A percentile compares a stretch with the other conserved stretches of the same genome.
phyloP scores from a whole-genome alignment of 2,329 filamentous ascomycete genomes.

The Tolypocladium cylindrosporum region DNA sequence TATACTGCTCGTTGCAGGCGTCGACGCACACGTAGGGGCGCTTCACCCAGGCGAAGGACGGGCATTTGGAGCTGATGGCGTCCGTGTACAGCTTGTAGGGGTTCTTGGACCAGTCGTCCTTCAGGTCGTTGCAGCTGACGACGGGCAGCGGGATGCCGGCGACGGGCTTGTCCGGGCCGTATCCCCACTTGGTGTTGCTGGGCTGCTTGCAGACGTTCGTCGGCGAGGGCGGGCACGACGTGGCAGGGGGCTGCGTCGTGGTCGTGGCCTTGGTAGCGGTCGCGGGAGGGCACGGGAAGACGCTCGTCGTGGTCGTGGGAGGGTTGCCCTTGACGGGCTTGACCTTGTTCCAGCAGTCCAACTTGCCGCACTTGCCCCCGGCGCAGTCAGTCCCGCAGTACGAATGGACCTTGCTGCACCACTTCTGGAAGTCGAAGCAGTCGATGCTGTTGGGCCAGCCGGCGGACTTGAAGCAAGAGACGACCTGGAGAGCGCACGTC shows the following conservation, averaged over 20 bases:
- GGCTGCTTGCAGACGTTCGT: constrained; percentile 45
- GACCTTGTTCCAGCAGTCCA: constrained; percentile 29
- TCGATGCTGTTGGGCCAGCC: constrained; percentile 37
- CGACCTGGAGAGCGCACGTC: constrained; percentile 35
- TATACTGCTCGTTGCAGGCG: constrained; percentile 43
- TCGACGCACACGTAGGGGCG: constrained; percentile 34
- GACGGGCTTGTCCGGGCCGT: constrained; percentile 52
- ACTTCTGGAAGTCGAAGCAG: constrained; percentile 40
- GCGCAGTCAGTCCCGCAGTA: constrained; percentile 32
- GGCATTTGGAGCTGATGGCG: constrained; percentile 30
- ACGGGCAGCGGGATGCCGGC: constrained; percentile 41
- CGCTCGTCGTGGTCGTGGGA: constrained; percentile 23
- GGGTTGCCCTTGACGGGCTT: constrained; percentile 25
- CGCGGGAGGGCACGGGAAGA: constrained; percentile 20
- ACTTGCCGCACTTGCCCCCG: constrained; percentile 27
- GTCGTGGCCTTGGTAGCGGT: constrained; percentile 18
- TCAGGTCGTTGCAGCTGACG: constrained; percentile 44
- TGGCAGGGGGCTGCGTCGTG: constrained; percentile 17
- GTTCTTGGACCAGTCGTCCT: constrained; percentile 28
- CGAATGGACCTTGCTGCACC: constrained; percentile 34
- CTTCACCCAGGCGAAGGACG: constrained; percentile 28
- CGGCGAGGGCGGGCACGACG: constrained; percentile 32
- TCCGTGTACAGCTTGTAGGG: constrained; percentile 44
- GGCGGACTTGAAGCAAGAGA: constrained; percentile 40
- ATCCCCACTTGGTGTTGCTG: constrained; percentile 49